Percentiles rank a stretch among this genome's conserved stretches.
These are phyloP conservation scores for Trichosporon sp. DNA, from an alignment of 1,284 basidiomycete genomes.

Conservation along the genomic window DNA sequence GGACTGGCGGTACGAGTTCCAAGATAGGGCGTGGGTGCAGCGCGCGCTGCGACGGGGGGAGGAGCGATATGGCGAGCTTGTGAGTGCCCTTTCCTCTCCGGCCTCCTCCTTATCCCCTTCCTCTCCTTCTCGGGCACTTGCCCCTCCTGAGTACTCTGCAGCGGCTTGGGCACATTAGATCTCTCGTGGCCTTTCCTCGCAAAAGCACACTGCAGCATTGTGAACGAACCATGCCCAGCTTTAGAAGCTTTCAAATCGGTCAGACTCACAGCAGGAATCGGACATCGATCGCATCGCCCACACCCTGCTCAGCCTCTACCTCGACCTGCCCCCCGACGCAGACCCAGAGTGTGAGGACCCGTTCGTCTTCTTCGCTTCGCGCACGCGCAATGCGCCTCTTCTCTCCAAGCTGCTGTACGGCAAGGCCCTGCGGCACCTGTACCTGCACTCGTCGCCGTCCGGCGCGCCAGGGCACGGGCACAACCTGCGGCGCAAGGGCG, in stretches of 20 bases:
- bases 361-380: background rate
- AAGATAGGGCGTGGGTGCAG: background rate
- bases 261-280: background rate
- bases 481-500: background rate
- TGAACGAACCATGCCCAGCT: too few relatives aligned
- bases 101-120: background rate
- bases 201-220: too few relatives aligned
- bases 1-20: background rate
- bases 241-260: too few relatives aligned
- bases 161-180: too few relatives aligned
- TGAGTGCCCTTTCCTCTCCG: background rate
- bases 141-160: background rate
- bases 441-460: background rate
- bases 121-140: background rate
- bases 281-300: background rate
- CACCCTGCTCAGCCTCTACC: background rate
- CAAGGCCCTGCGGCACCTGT: background rate
- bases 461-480: background rate
- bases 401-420: background rate
- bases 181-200: background rate
- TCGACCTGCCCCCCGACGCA: background rate
- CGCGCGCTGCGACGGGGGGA: background rate
- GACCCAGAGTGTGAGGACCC: background rate
- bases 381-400: background rate
- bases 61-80: background rate